Conservation (phyloP, 164 flowering plant genomes). For the grape (Vitis vinifera) region ASM3070453v1 NC_081808.1:24100501-24101000, state of each 20-base stretch:
- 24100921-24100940: conserved; percentile 5
- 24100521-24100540: conserved; percentile 75
- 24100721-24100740: too few species aligned
- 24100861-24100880: too few species aligned
- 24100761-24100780: too few species aligned
- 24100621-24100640: conserved; percentile 15
- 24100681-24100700: neutral
- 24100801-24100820: too few species aligned
- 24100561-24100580: conserved; percentile 85
- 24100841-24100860: too few species aligned
- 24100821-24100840: too few species aligned
- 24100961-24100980: too few species aligned
- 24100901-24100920: neutral
- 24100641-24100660: conserved; percentile 1
- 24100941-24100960: too few species aligned
- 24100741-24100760: too few species aligned
- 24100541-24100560: conserved; percentile 59
- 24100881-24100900: too few species aligned
- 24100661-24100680: neutral
- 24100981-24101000: too few species aligned
- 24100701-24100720: neutral
- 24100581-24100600: conserved; percentile 92
- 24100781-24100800: too few species aligned
- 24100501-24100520: conserved; percentile 83
- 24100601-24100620: conserved; percentile 92